A percentile compares a stretch with the other conserved stretches of the same genome.
These are phyloP conservation scores for Oryza brachyantha DNA, from an alignment of 176 grass and related monocot genomes.

Conservation along the genomic window DNA sequence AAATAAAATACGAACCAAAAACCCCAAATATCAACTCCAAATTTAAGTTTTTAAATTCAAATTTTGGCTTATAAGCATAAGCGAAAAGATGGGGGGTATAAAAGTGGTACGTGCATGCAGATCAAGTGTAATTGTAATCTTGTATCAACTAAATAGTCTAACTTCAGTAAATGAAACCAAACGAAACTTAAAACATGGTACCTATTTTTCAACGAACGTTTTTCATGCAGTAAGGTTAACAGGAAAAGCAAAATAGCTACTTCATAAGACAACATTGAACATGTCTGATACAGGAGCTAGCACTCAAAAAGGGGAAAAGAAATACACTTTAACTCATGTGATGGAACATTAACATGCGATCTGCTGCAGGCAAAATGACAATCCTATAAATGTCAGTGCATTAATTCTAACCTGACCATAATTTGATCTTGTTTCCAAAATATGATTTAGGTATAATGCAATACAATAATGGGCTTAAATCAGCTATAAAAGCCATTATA, in stretches of 20 bases:
- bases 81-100: no score
- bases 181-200: slow-evolving; percentile 9
- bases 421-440: background rate
- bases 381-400: no score
- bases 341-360: background rate
- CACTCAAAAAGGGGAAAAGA: background rate
- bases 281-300: background rate
- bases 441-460: background rate
- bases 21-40: no score
- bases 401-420: no score
- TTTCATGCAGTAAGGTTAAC: background rate
- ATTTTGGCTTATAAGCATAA: no score
- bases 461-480: background rate
- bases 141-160: background rate
- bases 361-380: background rate
- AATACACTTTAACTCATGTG: no score
- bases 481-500: background rate
- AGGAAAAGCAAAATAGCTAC: background rate
- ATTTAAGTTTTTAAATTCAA: no score
- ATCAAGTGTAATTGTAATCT: background rate
- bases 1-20: no score
- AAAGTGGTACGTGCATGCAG: background rate
- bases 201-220: background rate
- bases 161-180: slow-evolving; percentile 9
- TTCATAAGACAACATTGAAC: background rate